A percentile compares a stretch with the other conserved stretches of the same genome.
These are phyloP conservation scores for Hypoxylon crocopeplum DNA, from an alignment of 495 filamentous ascomycete genomes.

Conservation along the genomic window DNA sequence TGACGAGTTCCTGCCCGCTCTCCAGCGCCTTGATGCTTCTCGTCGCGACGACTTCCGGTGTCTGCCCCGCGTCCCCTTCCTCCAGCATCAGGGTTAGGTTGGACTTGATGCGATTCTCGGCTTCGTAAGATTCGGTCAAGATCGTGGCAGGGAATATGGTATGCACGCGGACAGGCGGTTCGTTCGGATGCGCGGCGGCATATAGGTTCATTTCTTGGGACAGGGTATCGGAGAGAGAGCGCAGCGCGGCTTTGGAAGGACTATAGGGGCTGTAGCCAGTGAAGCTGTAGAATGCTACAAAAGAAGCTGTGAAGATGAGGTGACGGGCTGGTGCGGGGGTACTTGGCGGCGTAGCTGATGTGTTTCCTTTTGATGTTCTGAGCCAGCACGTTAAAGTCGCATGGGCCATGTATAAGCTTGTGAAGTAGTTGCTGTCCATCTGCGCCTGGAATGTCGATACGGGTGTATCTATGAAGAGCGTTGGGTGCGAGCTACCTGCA, in stretches of 20 bases:
- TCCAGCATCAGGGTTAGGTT: constrained; percentile 77
- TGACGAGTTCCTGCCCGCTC: constrained; percentile 37
- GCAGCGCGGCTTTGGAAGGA: constrained; percentile 81
- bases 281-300: constrained; percentile 70
- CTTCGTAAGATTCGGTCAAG: constrained; percentile 67
- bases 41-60: constrained; percentile 53
- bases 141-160: constrained; percentile 81
- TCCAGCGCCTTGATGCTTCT: constrained; percentile 70
- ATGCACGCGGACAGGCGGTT: constrained; percentile 66
- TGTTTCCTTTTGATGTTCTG: constrained; percentile 27
- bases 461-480: constrained; percentile 74
- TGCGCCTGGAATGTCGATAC: constrained; percentile 63
- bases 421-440: constrained; percentile 86
- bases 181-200: constrained; percentile 48
- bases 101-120: constrained; percentile 79
- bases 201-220: constrained; percentile 83
- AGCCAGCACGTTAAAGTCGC: constrained; percentile 61
- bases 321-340: constrained; percentile 59
- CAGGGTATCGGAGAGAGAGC: constrained; percentile 74
- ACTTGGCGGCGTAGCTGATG: background rate
- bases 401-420: constrained; percentile 77
- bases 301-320: constrained; percentile 79
- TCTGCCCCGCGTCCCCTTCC: constrained; percentile 72
- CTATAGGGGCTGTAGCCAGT: constrained; percentile 80
- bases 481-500: constrained; percentile 70